Evolutionary conservation across 1,284 basidiomycete genomes (phyloP), one percentile per base, ranked within the genome.

Genomic region (Cystobasidium slooffiae): DNA sequence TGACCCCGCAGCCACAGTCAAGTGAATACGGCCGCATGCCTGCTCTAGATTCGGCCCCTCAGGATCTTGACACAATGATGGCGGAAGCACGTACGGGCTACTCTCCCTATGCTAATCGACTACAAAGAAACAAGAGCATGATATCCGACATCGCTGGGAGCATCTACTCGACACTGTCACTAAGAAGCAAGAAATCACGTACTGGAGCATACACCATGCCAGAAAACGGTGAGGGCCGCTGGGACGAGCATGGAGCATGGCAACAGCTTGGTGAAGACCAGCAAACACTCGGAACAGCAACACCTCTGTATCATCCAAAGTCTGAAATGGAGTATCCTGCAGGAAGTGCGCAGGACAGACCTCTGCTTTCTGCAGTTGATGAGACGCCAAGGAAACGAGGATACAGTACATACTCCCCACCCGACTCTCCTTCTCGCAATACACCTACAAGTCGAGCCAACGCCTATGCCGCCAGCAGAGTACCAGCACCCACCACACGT

Each of bases 171-270:
- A 64, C 69, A 6, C 51, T 72, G n/a, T 72, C 69, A 5, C 37
- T 61, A 18, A 59, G 61, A 43, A 63, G 69, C 58, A 72, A 72
- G 46, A 46, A 52, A 7, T 72, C 37, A n/a, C 37, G 61, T 6
- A 72, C n/a, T 16, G 49, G 61, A 18, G 43, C 9, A 31, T 53
- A 72, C 16, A 64, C 46, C 31, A 14, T 14, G 16, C 24, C 18
- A 44, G 52, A 22, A n/a, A 24, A 53, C 18, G 69, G 31, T 6
- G 49, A 41, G 41, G 59, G 69, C 9, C 61, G 22, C 5, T 72
- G 69, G 69, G 49, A 72, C 43, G 69, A 72, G 61, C 69, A 64
- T 20, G 69, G 69, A 18, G 44, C 62, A 22, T 72, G 69, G 69
- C 24, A 41, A 37, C 49, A 46, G 6, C 22, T 22, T 43, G 47